These are phyloP conservation scores for Monascus ruber DNA, from an alignment of 2,329 filamentous ascomycete species.

Conservation along the genomic window DNA sequence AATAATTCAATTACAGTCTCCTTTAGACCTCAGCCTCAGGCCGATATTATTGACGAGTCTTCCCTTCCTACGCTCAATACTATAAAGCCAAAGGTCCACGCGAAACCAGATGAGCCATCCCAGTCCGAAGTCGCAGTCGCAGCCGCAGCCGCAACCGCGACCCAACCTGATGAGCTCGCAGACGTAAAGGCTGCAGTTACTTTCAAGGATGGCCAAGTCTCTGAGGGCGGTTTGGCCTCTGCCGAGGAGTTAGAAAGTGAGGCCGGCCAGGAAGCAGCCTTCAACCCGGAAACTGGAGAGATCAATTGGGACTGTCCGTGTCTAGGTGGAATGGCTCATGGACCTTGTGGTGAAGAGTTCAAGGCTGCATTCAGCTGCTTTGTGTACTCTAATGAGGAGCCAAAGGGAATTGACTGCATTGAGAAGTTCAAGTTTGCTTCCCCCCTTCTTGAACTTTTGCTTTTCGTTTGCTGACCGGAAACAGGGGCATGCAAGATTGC, in stretches of 20 bases:
- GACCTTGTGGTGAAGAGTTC: slow-evolving; percentile 92
- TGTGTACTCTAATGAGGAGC: slow-evolving; percentile 86
- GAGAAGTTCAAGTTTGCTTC: slow-evolving; percentile 83
- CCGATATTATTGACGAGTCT: slow-evolving; percentile 29
- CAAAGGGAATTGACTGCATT: slow-evolving; percentile 95
- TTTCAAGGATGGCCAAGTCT: slow-evolving; percentile 3
- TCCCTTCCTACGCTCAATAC: slow-evolving; percentile 56
- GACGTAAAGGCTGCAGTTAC: not conserved
- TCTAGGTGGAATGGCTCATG: slow-evolving; percentile 90
- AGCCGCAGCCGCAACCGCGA: not conserved
- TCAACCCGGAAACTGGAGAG: slow-evolving; percentile 96
- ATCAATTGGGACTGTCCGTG: slow-evolving; percentile 99
- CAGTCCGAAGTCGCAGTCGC: too few relatives aligned
- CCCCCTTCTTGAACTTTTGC: not conserved
- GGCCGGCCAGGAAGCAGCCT: slow-evolving; percentile 77
- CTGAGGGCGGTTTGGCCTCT: slow-evolving; percentile 19
- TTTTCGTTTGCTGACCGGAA: slow-evolving; percentile 7
- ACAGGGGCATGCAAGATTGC: slow-evolving; percentile 91
- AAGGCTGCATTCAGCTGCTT: slow-evolving; percentile 96
- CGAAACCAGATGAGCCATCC: slow-evolving; percentile 13
- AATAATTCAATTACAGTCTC: slow-evolving; percentile 17
- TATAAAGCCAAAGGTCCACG: slow-evolving; percentile 45
- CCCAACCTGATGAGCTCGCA: not conserved
- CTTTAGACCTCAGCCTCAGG: slow-evolving; percentile 14
- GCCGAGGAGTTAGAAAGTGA: slow-evolving; percentile 62